Conservation (phyloP, 345 rosid species). For the Salix dunnii region DNA sequence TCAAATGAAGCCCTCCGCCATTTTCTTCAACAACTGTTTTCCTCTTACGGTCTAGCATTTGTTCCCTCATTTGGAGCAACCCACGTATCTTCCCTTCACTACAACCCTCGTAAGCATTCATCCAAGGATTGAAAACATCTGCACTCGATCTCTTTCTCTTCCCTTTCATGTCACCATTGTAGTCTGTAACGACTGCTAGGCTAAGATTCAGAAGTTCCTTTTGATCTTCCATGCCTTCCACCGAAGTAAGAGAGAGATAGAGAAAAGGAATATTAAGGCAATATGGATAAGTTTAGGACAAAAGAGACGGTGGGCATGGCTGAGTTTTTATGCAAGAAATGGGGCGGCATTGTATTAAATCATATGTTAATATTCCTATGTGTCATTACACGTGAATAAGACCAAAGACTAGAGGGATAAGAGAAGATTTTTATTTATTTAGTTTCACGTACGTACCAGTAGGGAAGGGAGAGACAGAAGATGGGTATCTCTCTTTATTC, state of each 20-base stretch:
- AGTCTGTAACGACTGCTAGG: constrained; percentile 41
- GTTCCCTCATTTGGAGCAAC: constrained; percentile 56
- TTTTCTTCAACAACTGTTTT: constrained; percentile 32
- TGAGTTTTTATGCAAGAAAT: constrained; percentile 29
- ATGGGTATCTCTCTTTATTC: constrained; percentile 7
- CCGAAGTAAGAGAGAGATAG: neutral
- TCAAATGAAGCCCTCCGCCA: constrained; percentile 54
- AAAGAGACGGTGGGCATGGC: neutral
- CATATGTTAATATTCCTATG: constrained; percentile 27
- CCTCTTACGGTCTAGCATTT: constrained; percentile 40
- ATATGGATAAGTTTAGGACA: neutral
- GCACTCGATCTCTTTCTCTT: constrained; percentile 39
- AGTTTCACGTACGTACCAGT: neutral
- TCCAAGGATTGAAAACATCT: constrained; percentile 1
- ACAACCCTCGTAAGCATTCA: constrained; percentile 18
- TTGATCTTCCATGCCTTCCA: constrained; percentile 23
- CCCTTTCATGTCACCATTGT: constrained; percentile 9
- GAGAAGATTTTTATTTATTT: neutral
- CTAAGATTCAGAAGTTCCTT: constrained; percentile 49
- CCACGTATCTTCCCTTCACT: constrained; percentile 45
- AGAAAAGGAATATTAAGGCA: neutral
- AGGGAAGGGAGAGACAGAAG: neutral
- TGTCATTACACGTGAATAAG: constrained; percentile 29
- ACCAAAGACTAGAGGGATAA: constrained; percentile 3
- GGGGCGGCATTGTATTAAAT: constrained; percentile 29